These are phyloP conservation scores for Panicum virgatum DNA, from an alignment of 202 grass and related monocot species.

Conservation along the genomic window DNA sequence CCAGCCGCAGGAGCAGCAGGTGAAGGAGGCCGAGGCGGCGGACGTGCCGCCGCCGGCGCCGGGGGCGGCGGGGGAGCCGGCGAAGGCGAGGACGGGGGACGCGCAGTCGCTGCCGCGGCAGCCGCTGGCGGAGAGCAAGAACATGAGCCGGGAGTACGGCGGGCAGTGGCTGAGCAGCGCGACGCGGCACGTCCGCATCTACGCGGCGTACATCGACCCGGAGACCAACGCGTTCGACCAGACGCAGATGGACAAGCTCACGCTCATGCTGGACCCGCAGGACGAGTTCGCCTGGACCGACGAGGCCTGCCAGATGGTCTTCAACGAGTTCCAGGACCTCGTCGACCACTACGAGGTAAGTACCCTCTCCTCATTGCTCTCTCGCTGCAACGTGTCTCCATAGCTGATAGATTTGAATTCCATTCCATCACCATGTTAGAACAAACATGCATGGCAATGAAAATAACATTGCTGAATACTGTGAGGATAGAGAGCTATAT, in stretches of 20 bases:
- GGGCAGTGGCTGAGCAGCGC: conserved; percentile 90
- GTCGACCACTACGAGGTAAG: conserved; percentile 84
- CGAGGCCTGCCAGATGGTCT: conserved; percentile 82
- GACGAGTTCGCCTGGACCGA: conserved; percentile 88
- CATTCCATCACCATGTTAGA: not conserved
- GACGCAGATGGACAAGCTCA: conserved; percentile 97
- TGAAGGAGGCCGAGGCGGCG: not conserved
- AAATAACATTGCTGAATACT: not conserved
- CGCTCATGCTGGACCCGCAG: conserved; percentile 80
- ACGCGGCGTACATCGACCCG: conserved; percentile 94
- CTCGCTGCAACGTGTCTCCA: not conserved
- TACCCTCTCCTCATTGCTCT: not conserved
- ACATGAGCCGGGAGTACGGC: conserved; percentile 87
- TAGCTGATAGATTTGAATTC: not conserved
- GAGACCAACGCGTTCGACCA: conserved; percentile 92
- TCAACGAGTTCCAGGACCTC: conserved; percentile 89
- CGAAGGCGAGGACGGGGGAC: not conserved
- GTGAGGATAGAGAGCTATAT: not conserved
- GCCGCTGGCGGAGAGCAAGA: conserved; percentile 86
- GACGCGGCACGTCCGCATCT: conserved; percentile 94
- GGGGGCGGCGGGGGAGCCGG: conserved; percentile 5
- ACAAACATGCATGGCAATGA: not conserved
- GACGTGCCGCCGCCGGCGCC: conserved; percentile 33
- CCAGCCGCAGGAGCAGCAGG: conserved; percentile 56
- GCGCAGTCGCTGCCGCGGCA: conserved; percentile 65